phyloP scores from a whole-genome alignment of 2,329 filamentous ascomycete species.

The Elsinoe australis region DNA sequence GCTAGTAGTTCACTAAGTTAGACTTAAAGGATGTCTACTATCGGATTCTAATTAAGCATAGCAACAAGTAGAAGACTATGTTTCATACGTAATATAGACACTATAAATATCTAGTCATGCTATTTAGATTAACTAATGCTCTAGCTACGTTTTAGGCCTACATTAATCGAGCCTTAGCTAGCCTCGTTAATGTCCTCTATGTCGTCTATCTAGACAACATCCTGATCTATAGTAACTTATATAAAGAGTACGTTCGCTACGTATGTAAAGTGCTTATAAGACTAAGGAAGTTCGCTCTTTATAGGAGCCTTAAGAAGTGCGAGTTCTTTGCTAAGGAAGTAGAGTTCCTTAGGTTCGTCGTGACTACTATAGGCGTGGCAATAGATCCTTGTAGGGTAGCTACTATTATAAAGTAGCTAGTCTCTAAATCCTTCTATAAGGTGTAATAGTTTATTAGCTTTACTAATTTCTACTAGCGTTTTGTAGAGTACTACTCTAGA shows the following conservation, averaged over 20 bases:
- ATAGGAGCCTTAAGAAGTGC: slow-evolving; percentile 19
- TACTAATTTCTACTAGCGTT: slow-evolving; percentile 18
- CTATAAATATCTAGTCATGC: slow-evolving; percentile 26
- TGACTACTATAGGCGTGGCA: slow-evolving; percentile 1
- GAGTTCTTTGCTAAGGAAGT: slow-evolving; percentile 18
- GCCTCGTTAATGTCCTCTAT: slow-evolving; percentile 21
- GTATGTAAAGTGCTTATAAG: slow-evolving; percentile 11
- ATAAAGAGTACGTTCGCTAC: not conserved
- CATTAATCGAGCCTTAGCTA: slow-evolving; percentile 24
- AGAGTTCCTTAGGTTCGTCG: slow-evolving; percentile 21
- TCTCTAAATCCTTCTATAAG: not conserved
- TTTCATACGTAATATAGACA: slow-evolving; percentile 23
- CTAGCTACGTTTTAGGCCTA: slow-evolving; percentile 25
- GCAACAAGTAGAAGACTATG: slow-evolving; percentile 23
- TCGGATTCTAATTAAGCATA: slow-evolving; percentile 23
- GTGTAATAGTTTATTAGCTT: slow-evolving; percentile 18
- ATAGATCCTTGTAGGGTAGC: slow-evolving; percentile 11
- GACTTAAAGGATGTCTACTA: slow-evolving; percentile 26
- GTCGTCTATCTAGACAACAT: slow-evolving; percentile 30
- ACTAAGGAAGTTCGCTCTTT: slow-evolving; percentile 14
- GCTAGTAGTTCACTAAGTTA: slow-evolving; percentile 23
- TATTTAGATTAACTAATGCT: slow-evolving; percentile 24
- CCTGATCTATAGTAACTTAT: slow-evolving; percentile 25
- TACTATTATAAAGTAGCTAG: slow-evolving; percentile 10
- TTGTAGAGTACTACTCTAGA: slow-evolving; percentile 12